Base-by-base conservation (phyloP, 768 basidiomycete species). In the Suillus lakei region DNA sequence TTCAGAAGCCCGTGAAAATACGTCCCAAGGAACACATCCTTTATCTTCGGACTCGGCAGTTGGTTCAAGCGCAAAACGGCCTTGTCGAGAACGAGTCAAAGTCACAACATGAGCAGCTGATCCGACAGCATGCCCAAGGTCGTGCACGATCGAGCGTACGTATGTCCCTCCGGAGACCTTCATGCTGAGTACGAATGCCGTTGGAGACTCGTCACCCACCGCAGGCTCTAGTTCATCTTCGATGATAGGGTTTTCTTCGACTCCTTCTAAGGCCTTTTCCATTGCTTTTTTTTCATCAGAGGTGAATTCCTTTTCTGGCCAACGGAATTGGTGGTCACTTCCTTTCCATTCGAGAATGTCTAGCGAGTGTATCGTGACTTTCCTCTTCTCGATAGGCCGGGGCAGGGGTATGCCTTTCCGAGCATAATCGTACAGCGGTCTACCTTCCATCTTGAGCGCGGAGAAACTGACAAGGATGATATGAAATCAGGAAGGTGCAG, bases 391-490 rank as follows among this genome's bases (percentile, higher is more conserved):
- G 66, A 99, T 96, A n/a, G 97, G 92, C 10, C 96, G 89, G 38
- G 98, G 98, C 18, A 99, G 85, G 0, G 96, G 94, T 50, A 91
- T 92, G 9, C 92, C 92, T 72, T 91, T 84, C 3, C 98, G 88
- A 23, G 98, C 98, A 73, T 99, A 99, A 71, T 99, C 96, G 75
- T 99, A 95, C 41, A 99, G 77, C 0, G 95, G 95, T 76, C 86
- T 93, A 1, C 98, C 98, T 69, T 99, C 96, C 96, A 99, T 99
- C 78, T 99, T 99, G 41, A 99, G 83, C 2, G 98, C 98, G 12
- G 98, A 99, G 79, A 96, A 99, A 74, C 97, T 98, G 73, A 34
- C 58, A 48, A 63, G 51, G 64, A 61, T 65, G 66, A 63, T 56
- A 61, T 28, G 50, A 16, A 44, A 38, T 58, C 59, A 56, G 60